A percentile compares a stretch with the other conserved stretches of the same genome.
These are phyloP conservation scores for Xylariaceae sp. DNA, from an alignment of 2,329 filamentous ascomycete genomes.

Conservation along the genomic window DNA sequence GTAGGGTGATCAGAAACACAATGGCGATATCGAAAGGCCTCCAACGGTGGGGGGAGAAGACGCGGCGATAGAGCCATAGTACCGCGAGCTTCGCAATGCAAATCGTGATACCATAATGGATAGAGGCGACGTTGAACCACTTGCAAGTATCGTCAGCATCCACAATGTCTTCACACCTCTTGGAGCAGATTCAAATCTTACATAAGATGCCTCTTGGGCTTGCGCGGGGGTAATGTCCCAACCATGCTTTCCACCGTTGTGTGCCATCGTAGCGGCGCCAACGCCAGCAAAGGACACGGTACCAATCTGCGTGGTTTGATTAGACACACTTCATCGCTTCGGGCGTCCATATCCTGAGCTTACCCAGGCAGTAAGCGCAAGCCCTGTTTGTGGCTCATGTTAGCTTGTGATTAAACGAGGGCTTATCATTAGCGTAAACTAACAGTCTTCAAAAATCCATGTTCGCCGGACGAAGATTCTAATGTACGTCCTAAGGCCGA, in stretches of 20 bases:
- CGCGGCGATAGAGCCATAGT: constrained; percentile 26
- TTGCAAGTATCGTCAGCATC: background rate
- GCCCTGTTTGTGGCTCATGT: constrained; percentile 5
- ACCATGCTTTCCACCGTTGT: constrained; percentile 20
- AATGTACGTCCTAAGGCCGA: constrained; percentile 16
- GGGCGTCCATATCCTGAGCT: background rate
- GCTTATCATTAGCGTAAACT: background rate
- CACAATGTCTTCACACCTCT: background rate
- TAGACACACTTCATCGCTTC: background rate
- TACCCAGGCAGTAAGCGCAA: constrained; percentile 10
- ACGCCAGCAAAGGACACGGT: constrained; percentile 13
- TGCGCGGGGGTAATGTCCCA: constrained; percentile 22
- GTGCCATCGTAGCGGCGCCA: constrained; percentile 12
- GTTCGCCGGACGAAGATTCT: constrained; percentile 15
- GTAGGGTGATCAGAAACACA: constrained; percentile 14
- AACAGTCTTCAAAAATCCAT: constrained; percentile 27
- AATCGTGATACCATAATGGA: constrained; percentile 24
- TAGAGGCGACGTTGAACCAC: constrained; percentile 26
- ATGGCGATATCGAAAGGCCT: constrained; percentile 23
- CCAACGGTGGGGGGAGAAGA: constrained; percentile 24
- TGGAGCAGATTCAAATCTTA: constrained; percentile 2
- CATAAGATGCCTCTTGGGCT: constrained; percentile 14
- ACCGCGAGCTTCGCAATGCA: constrained; percentile 25
- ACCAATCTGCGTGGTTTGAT: constrained; percentile 8
- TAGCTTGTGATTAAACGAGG: background rate